phyloP scores from a whole-genome alignment of 2,329 filamentous ascomycete genomes.

The Colletotrichum sp. region DNA sequence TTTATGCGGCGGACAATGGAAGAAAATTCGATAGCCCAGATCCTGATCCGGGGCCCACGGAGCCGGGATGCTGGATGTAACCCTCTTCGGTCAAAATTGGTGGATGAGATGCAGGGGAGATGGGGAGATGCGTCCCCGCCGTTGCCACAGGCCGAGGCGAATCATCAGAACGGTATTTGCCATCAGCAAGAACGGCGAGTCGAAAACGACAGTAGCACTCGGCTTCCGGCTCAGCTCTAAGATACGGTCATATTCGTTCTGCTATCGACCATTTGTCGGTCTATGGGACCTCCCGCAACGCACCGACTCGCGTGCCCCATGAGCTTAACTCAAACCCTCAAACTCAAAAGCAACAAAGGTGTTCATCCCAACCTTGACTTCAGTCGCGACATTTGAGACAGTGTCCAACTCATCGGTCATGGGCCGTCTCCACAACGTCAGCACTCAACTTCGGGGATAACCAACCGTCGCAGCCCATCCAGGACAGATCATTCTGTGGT shows the following conservation, averaged over 20 bases:
- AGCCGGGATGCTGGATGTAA: not conserved
- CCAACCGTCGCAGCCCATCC: not conserved
- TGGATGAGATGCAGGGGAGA: not conserved
- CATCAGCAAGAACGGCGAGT: not conserved
- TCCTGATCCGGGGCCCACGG: not conserved
- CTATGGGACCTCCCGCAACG: not conserved
- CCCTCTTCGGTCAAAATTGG: not conserved
- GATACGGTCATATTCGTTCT: not conserved
- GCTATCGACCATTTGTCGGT: not conserved
- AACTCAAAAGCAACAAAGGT: not conserved
- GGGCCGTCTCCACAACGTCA: not conserved
- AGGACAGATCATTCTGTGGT: not conserved
- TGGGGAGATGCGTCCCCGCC: not conserved
- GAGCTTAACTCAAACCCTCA: not conserved
- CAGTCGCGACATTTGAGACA: not conserved
- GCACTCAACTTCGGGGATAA: not conserved
- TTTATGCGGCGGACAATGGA: not conserved
- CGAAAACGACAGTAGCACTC: not conserved
- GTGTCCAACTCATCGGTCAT: not conserved
- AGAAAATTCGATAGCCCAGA: not conserved
- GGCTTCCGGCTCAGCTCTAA: not conserved
- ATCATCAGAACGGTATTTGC: not conserved
- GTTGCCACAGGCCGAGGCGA: not conserved
- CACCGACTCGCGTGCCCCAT: not conserved
- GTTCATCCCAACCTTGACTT: not conserved